phyloP scores from a whole-genome alignment of 176 grass and related monocot species.

The Raddia distichophylla region DNA sequence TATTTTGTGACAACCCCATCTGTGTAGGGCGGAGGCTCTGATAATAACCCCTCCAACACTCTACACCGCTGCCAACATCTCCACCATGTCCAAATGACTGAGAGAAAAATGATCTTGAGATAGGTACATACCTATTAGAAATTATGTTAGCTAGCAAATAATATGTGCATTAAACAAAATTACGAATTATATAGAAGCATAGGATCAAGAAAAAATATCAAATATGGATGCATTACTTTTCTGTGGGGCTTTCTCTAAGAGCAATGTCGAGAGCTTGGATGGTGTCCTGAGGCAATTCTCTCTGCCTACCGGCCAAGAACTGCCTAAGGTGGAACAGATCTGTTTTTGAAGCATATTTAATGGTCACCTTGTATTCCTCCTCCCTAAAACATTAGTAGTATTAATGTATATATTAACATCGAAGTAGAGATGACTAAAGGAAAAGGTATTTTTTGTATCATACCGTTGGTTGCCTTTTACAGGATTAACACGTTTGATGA shows the following conservation, averaged over 20 bases:
- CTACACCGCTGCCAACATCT: conserved; percentile 51
- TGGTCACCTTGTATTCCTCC: conserved; percentile 54
- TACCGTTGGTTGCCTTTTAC: conserved; percentile 29
- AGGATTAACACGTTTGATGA: conserved; percentile 42
- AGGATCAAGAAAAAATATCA: neutral
- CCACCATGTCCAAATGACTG: conserved; percentile 37
- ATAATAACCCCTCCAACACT: conserved; percentile 86
- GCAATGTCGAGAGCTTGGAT: conserved; percentile 85
- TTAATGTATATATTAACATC: conserved; percentile 30
- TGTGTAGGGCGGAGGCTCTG: conserved; percentile 81
- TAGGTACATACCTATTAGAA: conserved; percentile 54
- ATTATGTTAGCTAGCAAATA: neutral
- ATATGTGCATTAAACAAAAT: neutral
- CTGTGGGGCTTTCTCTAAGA: conserved; percentile 49
- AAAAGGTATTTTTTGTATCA: neutral
- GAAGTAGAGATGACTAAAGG: neutral
- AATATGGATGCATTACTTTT: conserved; percentile 34
- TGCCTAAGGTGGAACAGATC: conserved; percentile 54
- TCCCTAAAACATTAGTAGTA: conserved; percentile 15
- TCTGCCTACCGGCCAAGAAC: conserved; percentile 52
- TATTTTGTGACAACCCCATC: conserved; percentile 79
- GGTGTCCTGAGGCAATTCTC: conserved; percentile 61
- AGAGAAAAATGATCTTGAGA: conserved; percentile 83
- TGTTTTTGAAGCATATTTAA: conserved; percentile 49
- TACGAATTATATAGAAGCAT: neutral